Evolutionary conservation across 345 rosid genomes (phyloP).

Genomic region (Eucalyptus cloeziana): DNA sequence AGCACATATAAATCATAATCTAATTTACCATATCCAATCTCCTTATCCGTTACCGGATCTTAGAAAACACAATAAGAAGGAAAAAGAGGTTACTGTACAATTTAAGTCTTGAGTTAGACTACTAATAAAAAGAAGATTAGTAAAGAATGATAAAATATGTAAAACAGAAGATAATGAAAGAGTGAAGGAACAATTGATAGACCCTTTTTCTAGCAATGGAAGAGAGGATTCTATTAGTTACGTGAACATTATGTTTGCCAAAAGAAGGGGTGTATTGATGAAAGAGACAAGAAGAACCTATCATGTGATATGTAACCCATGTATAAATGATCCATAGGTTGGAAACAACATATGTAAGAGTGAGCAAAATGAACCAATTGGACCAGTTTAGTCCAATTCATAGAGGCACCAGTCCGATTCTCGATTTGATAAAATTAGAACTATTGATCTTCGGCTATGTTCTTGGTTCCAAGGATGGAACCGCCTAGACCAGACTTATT

Average conservation of each 20-base stretch:
- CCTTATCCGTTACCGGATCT: no score
- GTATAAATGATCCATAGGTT: not conserved
- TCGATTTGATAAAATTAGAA: no score
- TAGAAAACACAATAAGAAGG: no score
- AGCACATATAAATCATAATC: no score
- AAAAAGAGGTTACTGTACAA: no score
- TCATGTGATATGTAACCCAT: not conserved
- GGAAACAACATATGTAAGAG: not conserved
- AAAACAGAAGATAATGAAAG: no score
- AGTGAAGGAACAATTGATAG: no score
- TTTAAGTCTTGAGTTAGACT: no score
- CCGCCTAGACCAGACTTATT: rapidly evolving
- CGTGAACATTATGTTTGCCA: not conserved
- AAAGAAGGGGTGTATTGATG: not conserved
- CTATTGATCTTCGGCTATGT: no score
- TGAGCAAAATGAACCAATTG: not conserved
- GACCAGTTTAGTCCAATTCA: rapidly evolving
- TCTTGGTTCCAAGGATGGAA: not conserved
- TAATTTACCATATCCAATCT: no score
- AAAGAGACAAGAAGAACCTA: not conserved
- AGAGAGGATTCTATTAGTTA: not conserved
- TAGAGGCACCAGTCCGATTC: rapidly evolving
- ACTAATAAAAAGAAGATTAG: no score
- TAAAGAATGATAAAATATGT: no score
- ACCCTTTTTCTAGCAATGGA: not conserved